Conservation (phyloP, 176 grass and related monocot genomes). For the Calamus simplicifolius region DNA sequence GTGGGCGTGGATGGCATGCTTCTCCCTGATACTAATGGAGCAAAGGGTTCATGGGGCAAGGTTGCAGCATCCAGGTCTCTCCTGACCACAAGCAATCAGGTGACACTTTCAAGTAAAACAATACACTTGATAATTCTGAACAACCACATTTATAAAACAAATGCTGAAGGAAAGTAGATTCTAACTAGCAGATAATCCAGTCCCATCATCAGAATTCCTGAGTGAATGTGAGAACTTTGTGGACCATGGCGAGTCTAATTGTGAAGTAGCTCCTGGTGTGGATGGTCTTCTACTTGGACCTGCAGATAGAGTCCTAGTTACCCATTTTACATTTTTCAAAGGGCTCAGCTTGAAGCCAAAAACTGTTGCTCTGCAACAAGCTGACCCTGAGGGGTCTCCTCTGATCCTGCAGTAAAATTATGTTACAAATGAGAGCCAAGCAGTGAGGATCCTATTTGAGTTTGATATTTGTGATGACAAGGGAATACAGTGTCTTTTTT, state of each 20-base stretch:
- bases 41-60: background rate
- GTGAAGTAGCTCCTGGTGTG: background rate
- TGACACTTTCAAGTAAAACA: too few relatives aligned
- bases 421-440: slow-evolving; percentile 22
- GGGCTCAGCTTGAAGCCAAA: slow-evolving; percentile 12
- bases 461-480: slow-evolving; percentile 8
- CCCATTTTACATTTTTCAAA: slow-evolving; percentile 8
- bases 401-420: slow-evolving; percentile 13
- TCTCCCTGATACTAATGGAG: background rate
- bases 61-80: background rate
- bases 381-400: slow-evolving; percentile 20
- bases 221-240: too few relatives aligned
- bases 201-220: too few relatives aligned
- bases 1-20: background rate
- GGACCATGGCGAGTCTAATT: background rate
- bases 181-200: too few relatives aligned
- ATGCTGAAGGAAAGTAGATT: too few relatives aligned
- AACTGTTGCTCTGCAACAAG: background rate
- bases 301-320: slow-evolving; percentile 7
- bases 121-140: too few relatives aligned
- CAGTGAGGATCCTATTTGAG: slow-evolving; percentile 1
- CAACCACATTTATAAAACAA: too few relatives aligned
- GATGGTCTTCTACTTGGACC: background rate
- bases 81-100: background rate
- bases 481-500: background rate